Percentiles rank a stretch among this genome's conserved stretches.
phyloP scores from a whole-genome alignment of 2,329 filamentous ascomycete genomes.

The Meredithiella fracta region DNA sequence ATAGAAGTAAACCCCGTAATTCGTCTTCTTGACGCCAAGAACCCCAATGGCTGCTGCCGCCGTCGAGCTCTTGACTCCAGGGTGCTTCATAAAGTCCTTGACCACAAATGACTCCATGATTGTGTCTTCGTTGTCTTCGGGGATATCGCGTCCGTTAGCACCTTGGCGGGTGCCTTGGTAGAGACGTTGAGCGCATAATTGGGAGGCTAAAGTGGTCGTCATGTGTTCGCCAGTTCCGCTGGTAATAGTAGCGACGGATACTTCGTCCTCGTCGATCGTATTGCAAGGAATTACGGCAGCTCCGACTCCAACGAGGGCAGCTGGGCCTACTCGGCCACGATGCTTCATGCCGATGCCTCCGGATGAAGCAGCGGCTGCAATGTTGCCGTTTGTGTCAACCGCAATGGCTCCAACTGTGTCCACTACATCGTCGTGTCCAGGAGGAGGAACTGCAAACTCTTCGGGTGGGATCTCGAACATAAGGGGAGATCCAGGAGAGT shows the following conservation, averaged over 20 bases:
- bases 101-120: slow-evolving; percentile 60
- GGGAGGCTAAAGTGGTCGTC: slow-evolving; percentile 84
- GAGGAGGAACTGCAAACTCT: slow-evolving; percentile 4
- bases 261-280: slow-evolving; percentile 48
- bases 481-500: not conserved
- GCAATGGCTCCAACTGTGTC: slow-evolving; percentile 96
- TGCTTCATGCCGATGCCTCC: slow-evolving; percentile 99
- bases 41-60: slow-evolving; percentile 82
- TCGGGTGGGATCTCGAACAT: not conserved
- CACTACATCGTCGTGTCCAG: slow-evolving; percentile 42
- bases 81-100: slow-evolving; percentile 85
- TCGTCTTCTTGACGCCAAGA: slow-evolving; percentile 73
- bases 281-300: slow-evolving; percentile 74
- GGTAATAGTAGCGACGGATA: slow-evolving; percentile 67
- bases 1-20: slow-evolving; percentile 62
- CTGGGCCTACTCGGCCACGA: slow-evolving; percentile 75
- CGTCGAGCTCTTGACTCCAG: slow-evolving; percentile 62
- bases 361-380: slow-evolving; percentile 89
- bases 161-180: slow-evolving; percentile 52
- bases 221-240: slow-evolving; percentile 97
- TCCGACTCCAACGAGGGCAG: slow-evolving; percentile 80
- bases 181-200: slow-evolving; percentile 69
- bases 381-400: slow-evolving; percentile 68
- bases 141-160: slow-evolving; percentile 42
- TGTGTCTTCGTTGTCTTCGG: slow-evolving; percentile 60